Evolutionary conservation across 1,139 yeast genomes (phyloP).

Genomic region (Suhomyces yuchorum): DNA sequence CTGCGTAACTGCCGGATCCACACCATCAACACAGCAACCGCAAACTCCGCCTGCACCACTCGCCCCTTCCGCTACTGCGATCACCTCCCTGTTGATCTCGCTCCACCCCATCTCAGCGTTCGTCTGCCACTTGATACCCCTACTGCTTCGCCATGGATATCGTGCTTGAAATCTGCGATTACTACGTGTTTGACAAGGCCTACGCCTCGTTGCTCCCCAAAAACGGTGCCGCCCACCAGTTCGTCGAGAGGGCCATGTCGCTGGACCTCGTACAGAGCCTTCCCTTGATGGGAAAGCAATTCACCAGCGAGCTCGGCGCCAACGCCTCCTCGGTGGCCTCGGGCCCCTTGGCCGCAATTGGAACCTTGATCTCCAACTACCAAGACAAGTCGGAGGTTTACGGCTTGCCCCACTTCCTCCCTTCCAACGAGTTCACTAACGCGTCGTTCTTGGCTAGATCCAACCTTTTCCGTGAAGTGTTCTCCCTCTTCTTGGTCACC

Average conservation of each 20-base stretch:
- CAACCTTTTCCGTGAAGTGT: constrained; percentile 67
- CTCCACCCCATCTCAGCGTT: not conserved
- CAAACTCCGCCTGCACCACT: no score
- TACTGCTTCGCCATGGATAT: constrained; percentile 65
- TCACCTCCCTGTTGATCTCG: no score
- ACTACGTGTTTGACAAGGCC: constrained; percentile 66
- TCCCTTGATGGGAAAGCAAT: not conserved
- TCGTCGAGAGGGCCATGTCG: constrained; percentile 15
- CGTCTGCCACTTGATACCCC: not conserved
- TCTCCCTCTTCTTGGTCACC: constrained; percentile 71
- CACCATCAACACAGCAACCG: no score
- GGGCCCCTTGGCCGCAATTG: constrained; percentile 22
- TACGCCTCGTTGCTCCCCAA: constrained; percentile 57
- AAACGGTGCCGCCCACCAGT: constrained; percentile 28
- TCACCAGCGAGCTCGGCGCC: constrained; percentile 3
- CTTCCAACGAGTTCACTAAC: constrained; percentile 54
- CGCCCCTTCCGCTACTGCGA: no score
- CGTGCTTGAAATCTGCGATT: constrained; percentile 77
- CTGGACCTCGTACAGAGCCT: constrained; percentile 10
- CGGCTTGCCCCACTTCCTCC: constrained; percentile 41
- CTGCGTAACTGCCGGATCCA: no score
- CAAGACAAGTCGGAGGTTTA: constrained; percentile 42
- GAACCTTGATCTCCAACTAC: constrained; percentile 24
- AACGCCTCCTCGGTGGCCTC: constrained; percentile 17
- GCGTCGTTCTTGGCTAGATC: constrained; percentile 70